Percentiles rank a stretch among this genome's conserved stretches.
Evolutionary conservation across 2,329 filamentous ascomycete genomes (phyloP).

Genomic region (Shiraia bambusicola): DNA sequence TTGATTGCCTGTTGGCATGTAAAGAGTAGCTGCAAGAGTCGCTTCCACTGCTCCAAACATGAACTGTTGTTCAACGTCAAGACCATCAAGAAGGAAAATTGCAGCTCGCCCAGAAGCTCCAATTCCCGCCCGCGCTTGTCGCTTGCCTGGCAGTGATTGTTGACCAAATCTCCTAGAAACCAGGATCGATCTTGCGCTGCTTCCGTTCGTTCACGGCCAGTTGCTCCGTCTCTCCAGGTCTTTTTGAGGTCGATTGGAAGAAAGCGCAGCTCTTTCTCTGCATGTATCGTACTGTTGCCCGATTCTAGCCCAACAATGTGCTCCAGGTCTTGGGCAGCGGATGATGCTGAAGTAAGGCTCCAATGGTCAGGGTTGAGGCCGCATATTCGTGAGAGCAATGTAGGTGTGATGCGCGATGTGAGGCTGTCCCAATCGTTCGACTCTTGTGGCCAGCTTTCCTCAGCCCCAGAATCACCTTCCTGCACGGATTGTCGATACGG

Average conservation of each 20-base stretch:
- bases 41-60: conserved; percentile 66
- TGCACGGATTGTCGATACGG: conserved; percentile 50
- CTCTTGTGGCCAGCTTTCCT: conserved; percentile 44
- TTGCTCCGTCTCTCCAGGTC: conserved; percentile 63
- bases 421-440: conserved; percentile 56
- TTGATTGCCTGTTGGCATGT: conserved; percentile 57
- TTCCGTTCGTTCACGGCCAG: conserved; percentile 63
- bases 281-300: conserved; percentile 31
- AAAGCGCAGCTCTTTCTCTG: conserved; percentile 52
- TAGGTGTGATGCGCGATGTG: conserved; percentile 53
- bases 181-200: conserved; percentile 64
- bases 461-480: conserved; percentile 26
- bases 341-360: conserved; percentile 60
- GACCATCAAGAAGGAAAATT: conserved; percentile 64
- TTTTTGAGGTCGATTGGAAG: conserved; percentile 61
- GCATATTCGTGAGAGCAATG: conserved; percentile 54
- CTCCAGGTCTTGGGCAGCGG: conserved; percentile 58
- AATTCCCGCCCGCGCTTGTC: conserved; percentile 28
- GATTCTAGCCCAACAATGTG: conserved; percentile 59
- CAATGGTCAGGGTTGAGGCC: conserved; percentile 52
- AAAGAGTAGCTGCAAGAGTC: conserved; percentile 58
- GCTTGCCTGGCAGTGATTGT: conserved; percentile 42
- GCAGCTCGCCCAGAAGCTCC: conserved; percentile 58
- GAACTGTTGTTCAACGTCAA: conserved; percentile 66
- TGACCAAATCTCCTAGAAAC: conserved; percentile 58